A percentile compares a stretch with the other conserved stretches of the same genome.
Conservation (phyloP, 2,329 filamentous ascomycete genomes). For the Aurifilum marmelostoma region DNA sequence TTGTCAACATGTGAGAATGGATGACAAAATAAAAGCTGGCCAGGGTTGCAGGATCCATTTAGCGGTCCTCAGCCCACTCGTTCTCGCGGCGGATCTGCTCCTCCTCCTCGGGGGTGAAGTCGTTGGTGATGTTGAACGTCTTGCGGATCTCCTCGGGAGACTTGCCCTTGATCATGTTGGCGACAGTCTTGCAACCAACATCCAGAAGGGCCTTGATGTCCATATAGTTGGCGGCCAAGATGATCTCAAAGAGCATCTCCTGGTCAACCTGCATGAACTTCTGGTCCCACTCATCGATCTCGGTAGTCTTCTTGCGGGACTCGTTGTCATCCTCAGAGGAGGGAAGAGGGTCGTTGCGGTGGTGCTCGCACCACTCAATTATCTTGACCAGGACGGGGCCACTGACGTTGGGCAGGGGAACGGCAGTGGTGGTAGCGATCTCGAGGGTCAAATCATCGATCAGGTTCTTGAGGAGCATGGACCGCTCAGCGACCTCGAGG, state of each 20-base stretch:
- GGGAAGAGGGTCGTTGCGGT: conserved; percentile 84
- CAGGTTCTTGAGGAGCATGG: conserved; percentile 97
- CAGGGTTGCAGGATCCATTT: conserved; percentile 36
- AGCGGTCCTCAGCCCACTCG: conserved; percentile 87
- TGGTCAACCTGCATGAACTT: conserved; percentile 99
- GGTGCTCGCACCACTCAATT: conserved; percentile 96
- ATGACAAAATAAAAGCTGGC: not conserved
- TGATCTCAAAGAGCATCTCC: conserved; percentile 99
- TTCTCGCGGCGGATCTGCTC: conserved; percentile 95
- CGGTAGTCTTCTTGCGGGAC: conserved; percentile 95
- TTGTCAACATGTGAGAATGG: conserved; percentile 9
- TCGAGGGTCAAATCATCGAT: conserved; percentile 85
- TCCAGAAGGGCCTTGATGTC: conserved; percentile 98
- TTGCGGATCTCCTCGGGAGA: conserved; percentile 98
- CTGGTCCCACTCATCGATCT: conserved; percentile 99
- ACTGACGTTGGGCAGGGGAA: conserved; percentile 90
- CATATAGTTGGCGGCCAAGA: conserved; percentile 96
- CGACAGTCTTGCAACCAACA: conserved; percentile 98
- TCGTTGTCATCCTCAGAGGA: conserved; percentile 88
- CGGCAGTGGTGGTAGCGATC: conserved; percentile 62
- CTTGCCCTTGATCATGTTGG: conserved; percentile 99
- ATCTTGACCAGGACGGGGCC: conserved; percentile 94
- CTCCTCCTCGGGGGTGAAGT: conserved; percentile 98
- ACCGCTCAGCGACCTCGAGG: conserved; percentile 84
- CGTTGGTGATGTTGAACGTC: conserved; percentile 99